These are phyloP conservation scores for Eucalyptus pauciflora DNA, from an alignment of 345 rosid species.

Conservation along the genomic window DNA sequence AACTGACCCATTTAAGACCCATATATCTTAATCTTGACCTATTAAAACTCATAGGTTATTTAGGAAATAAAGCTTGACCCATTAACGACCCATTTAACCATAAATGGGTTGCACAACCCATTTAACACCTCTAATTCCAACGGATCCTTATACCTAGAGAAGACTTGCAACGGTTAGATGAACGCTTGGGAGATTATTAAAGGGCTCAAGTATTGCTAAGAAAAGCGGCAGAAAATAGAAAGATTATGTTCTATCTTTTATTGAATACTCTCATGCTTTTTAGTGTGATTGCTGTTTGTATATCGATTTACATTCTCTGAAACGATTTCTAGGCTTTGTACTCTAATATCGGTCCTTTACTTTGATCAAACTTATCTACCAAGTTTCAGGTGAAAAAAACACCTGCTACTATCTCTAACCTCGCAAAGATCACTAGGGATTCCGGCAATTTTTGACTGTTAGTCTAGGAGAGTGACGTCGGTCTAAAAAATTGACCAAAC, in stretches of 20 bases:
- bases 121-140: neutral
- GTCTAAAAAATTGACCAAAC: too few relatives aligned
- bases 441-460: too few relatives aligned
- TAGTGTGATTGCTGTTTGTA: neutral
- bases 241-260: neutral
- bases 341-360: neutral
- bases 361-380: neutral
- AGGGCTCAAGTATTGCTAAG: neutral
- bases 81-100: too few relatives aligned
- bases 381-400: neutral
- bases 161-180: neutral
- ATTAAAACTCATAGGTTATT: too few relatives aligned
- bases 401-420: neutral
- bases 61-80: too few relatives aligned
- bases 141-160: neutral
- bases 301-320: neutral
- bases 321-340: neutral
- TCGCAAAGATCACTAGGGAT: neutral
- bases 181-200: neutral
- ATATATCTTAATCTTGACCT: too few relatives aligned
- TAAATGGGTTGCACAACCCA: too few relatives aligned
- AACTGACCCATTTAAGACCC: too few relatives aligned
- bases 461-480: neutral
- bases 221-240: neutral
- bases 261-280: neutral